Evolutionary conservation across 352 stramenopile species (phyloP), one percentile per base, ranked within the genome.

Genomic region (Phytophthora pseudosyringae): DNA sequence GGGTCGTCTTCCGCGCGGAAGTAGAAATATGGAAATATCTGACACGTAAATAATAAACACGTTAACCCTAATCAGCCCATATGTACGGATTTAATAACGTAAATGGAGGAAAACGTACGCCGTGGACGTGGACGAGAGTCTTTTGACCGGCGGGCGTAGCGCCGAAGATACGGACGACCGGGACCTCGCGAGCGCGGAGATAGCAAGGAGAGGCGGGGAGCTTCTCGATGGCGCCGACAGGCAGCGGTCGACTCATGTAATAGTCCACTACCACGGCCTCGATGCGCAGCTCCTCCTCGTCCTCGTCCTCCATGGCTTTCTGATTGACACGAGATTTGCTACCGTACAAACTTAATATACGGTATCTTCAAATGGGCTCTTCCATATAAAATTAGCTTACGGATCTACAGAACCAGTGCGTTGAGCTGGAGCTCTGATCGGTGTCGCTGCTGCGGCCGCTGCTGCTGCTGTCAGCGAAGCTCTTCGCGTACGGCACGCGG

Each of bases 11-110:
- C 82, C 4, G 80, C 77, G 46, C 87, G 83, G 39, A 96, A 92
- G 75, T 95, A 96, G 55, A 96, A 95, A 61, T 96, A 96, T 18
- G 88, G 88, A 43, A 94, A 93, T 31, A 94, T 74, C 88, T 96
- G 53, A n/a, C n/a, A 18, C 6, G 7, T 21, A 7, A 35, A 35
- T 35, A 35, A 11, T 35, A 35, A 33, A 12, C 26, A 36, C 21
- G 21, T 21, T 21, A 21, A 21, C 21, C 21, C 21, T 21, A 21
- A 21, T 21, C 21, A 21, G 2, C 21, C 2, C 5, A 38, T 18
- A 26, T 28, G 16, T 59, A 7, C 12, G 40, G 5, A 35, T 16
- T 59, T 38, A 15, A 0, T n/a, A 4, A 18, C 15, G 15, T 11
- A 52, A 50, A 45, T 28, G 10, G n/a, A 13, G 13, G 25, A 46